Conservation (phyloP, 2,329 filamentous ascomycete genomes). For the Acrodontium crateriforme region DNA sequence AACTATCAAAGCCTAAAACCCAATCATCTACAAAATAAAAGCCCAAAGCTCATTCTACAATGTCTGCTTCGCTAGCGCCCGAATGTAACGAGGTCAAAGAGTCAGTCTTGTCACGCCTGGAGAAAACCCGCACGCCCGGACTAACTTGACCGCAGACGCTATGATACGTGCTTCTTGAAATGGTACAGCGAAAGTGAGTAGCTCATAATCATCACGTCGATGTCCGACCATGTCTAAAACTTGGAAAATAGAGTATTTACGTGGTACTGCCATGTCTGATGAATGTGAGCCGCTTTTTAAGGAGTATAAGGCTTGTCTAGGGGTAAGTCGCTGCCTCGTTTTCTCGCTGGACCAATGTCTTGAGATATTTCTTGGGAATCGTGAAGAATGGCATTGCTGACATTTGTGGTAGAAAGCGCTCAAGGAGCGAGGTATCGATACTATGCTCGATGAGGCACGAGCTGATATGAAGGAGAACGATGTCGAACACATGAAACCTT, state of each 20-base stretch:
- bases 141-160: conserved; percentile 47
- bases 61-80: conserved; percentile 89
- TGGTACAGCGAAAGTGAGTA: conserved; percentile 96
- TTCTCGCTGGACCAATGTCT: not conserved
- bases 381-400: too few relatives aligned
- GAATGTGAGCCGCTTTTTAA: conserved; percentile 80
- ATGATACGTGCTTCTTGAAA: conserved; percentile 94
- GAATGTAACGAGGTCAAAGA: conserved; percentile 95
- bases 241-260: conserved; percentile 55
- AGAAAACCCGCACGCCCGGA: not conserved
- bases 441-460: conserved; percentile 78
- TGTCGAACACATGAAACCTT: conserved; percentile 47
- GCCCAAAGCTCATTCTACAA: too few relatives aligned
- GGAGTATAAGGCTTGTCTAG: conserved; percentile 75
- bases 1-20: too few relatives aligned
- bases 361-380: too few relatives aligned
- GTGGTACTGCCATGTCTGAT: conserved; percentile 67
- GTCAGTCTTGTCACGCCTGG: conserved; percentile 38
- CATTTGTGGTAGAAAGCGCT: conserved; percentile 52
- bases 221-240: not conserved
- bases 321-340: conserved; percentile 41
- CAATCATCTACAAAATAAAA: too few relatives aligned
- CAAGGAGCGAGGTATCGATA: conserved; percentile 82
- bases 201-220: not conserved
- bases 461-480: conserved; percentile 86